phyloP scores from a whole-genome alignment of 306 rosid species.

The Inga leiocalycina region DNA sequence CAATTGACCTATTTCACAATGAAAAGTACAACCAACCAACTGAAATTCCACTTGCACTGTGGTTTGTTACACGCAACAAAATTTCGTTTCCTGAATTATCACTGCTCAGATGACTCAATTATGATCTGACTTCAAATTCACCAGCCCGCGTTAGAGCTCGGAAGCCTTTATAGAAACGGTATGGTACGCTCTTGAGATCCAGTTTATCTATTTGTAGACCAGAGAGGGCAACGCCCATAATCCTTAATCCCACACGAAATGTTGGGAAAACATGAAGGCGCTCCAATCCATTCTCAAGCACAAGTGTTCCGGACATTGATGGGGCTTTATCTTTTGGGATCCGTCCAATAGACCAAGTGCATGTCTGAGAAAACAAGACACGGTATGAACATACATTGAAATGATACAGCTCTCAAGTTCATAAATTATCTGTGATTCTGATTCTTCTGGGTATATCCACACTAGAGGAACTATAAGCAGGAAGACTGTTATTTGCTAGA shows the following conservation, averaged over 20 bases:
- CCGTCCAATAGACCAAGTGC: slow-evolving; percentile 85
- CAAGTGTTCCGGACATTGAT: slow-evolving; percentile 84
- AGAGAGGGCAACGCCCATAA: slow-evolving; percentile 89
- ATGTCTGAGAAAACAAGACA: slow-evolving; percentile 50
- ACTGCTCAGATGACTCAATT: slow-evolving; percentile 5
- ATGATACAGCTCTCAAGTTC: slow-evolving; percentile 17
- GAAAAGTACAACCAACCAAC: neutral
- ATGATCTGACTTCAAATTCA: slow-evolving; percentile 84
- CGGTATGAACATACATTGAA: slow-evolving; percentile 14
- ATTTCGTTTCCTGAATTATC: slow-evolving; percentile 25
- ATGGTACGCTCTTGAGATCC: slow-evolving; percentile 69
- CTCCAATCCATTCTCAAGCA: slow-evolving; percentile 80
- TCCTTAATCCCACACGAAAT: slow-evolving; percentile 76
- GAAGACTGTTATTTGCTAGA: slow-evolving; percentile 7
- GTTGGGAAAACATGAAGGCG: slow-evolving; percentile 86
- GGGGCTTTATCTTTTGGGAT: slow-evolving; percentile 92
- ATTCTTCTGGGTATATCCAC: neutral
- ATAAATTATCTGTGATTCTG: neutral
- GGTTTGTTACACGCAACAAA: slow-evolving; percentile 23
- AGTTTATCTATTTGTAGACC: slow-evolving; percentile 86
- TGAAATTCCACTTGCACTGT: neutral
- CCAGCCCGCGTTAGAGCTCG: slow-evolving; percentile 88
- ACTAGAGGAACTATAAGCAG: neutral
- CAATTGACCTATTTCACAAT: neutral
- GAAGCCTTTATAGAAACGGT: slow-evolving; percentile 82